A percentile compares a stretch with the other conserved stretches of the same genome.
phyloP scores from a whole-genome alignment of 441 rosid species.

The Syzygium syzygioides region DNA sequence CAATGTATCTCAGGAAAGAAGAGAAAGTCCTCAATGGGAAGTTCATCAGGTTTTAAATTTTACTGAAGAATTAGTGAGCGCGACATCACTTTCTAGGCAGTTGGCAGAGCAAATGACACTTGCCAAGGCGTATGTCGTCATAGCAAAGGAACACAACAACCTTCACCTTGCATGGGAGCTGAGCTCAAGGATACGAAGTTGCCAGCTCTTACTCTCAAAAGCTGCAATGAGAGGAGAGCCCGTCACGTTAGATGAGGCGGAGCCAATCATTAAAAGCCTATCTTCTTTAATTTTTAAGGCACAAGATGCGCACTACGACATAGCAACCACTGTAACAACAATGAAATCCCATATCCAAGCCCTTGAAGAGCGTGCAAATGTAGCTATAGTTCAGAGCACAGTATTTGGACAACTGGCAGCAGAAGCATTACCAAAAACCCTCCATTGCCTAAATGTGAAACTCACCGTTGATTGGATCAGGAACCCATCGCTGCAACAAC shows the following conservation, averaged over 20 bases:
- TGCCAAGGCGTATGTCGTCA: slow-evolving; percentile 92
- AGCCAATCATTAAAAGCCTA: slow-evolving; percentile 56
- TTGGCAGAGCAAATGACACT: slow-evolving; percentile 86
- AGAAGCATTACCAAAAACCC: slow-evolving; percentile 67
- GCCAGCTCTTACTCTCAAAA: slow-evolving; percentile 86
- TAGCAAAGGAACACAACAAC: slow-evolving; percentile 91
- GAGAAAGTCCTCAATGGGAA: slow-evolving; percentile 26
- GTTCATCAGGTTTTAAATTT: slow-evolving; percentile 43
- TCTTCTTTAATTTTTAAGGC: slow-evolving; percentile 79
- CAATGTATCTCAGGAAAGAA: slow-evolving; percentile 23
- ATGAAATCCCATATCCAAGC: slow-evolving; percentile 93
- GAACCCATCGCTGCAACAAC: slow-evolving; percentile 41
- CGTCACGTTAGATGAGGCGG: slow-evolving; percentile 61
- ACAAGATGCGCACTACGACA: slow-evolving; percentile 84
- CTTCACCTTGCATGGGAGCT: slow-evolving; percentile 88
- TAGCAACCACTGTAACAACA: slow-evolving; percentile 81
- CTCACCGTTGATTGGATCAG: slow-evolving; percentile 70
- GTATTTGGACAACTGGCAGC: slow-evolving; percentile 72
- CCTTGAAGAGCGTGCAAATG: slow-evolving; percentile 91
- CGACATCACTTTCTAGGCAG: slow-evolving; percentile 72
- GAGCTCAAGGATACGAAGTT: slow-evolving; percentile 70
- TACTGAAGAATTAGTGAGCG: slow-evolving; percentile 65
- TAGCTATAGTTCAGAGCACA: slow-evolving; percentile 74
- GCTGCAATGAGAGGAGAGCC: slow-evolving; percentile 83
- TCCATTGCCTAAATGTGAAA: slow-evolving; percentile 69